A percentile compares a stretch with the other conserved stretches of the same genome.
Evolutionary conservation across 2,329 filamentous ascomycete species (phyloP).

Genomic region (Geoglossum cookeanum): DNA sequence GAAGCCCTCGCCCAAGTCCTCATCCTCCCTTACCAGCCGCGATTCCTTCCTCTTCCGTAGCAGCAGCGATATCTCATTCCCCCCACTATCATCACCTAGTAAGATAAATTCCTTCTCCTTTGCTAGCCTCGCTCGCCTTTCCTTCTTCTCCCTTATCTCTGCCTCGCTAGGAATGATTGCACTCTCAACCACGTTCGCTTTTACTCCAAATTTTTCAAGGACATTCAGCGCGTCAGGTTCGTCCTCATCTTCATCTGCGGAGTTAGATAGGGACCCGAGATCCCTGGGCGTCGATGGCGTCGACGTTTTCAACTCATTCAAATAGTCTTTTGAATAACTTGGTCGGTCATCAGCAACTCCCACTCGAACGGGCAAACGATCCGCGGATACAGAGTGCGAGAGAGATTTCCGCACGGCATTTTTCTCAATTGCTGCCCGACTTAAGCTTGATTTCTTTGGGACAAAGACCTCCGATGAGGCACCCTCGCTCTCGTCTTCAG

Average conservation of each 20-base stretch:
- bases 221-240: constrained; percentile 19
- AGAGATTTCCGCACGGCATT: constrained; percentile 41
- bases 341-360: constrained; percentile 50
- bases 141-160: constrained; percentile 82
- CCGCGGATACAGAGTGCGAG: constrained; percentile 25
- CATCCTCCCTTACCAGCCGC: constrained; percentile 65
- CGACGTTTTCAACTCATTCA: constrained; percentile 68
- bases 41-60: constrained; percentile 46
- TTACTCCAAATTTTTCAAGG: constrained; percentile 28
- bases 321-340: constrained; percentile 68
- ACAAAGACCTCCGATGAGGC: constrained; percentile 34
- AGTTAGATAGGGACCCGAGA: constrained; percentile 29
- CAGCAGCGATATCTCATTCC: constrained; percentile 28
- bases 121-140: constrained; percentile 64
- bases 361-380: constrained; percentile 37
- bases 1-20: constrained; percentile 84
- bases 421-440: constrained; percentile 45
- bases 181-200: constrained; percentile 16
- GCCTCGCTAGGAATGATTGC: constrained; percentile 55
- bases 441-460: constrained; percentile 43
- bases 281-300: constrained; percentile 68
- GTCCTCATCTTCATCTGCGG: constrained; percentile 16
- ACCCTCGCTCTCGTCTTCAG: constrained; percentile 33
- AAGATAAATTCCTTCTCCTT: constrained; percentile 51
- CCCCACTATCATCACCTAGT: constrained; percentile 31